Evolutionary conservation across 306 rosid genomes (phyloP).

Genomic region (Macrotyloma uniflorum): DNA sequence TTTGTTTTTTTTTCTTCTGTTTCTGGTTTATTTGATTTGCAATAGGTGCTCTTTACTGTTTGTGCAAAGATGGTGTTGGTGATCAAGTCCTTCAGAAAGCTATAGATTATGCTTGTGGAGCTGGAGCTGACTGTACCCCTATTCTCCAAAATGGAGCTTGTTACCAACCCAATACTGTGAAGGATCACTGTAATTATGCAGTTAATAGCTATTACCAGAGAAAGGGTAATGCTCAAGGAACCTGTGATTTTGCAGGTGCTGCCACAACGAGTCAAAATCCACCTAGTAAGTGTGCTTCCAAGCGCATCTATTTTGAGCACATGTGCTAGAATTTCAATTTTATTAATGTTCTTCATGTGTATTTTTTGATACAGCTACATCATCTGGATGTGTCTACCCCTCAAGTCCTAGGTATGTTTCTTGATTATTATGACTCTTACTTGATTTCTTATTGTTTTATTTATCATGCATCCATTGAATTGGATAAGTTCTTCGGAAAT

Average conservation of each 20-base stretch:
- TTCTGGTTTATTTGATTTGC: background rate
- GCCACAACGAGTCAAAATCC: slow-evolving; percentile 56
- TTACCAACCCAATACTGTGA: slow-evolving; percentile 82
- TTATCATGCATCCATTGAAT: background rate
- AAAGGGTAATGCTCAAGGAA: slow-evolving; percentile 59
- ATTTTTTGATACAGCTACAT: slow-evolving; percentile 50
- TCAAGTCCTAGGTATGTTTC: slow-evolving; percentile 73
- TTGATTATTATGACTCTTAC: background rate
- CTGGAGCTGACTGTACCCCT: slow-evolving; percentile 80
- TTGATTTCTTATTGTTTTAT: background rate
- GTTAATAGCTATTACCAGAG: slow-evolving; percentile 88
- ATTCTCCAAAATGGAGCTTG: slow-evolving; percentile 75
- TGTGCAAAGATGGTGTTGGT: slow-evolving; percentile 74
- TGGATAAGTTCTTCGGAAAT: slow-evolving; percentile 19
- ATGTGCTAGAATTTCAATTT: background rate
- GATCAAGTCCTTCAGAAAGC: slow-evolving; percentile 70
- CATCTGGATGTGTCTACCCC: slow-evolving; percentile 79
- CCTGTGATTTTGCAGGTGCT: slow-evolving; percentile 85
- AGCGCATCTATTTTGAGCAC: background rate
- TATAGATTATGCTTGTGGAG: slow-evolving; percentile 91
- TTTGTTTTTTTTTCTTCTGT: background rate
- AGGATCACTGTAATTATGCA: slow-evolving; percentile 86
- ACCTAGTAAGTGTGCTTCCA: slow-evolving; percentile 53
- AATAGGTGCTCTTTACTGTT: slow-evolving; percentile 79
- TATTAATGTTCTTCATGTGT: slow-evolving; percentile 34